Evolutionary conservation across 768 basidiomycete genomes (phyloP).

Genomic region (Amanita exitialis): DNA sequence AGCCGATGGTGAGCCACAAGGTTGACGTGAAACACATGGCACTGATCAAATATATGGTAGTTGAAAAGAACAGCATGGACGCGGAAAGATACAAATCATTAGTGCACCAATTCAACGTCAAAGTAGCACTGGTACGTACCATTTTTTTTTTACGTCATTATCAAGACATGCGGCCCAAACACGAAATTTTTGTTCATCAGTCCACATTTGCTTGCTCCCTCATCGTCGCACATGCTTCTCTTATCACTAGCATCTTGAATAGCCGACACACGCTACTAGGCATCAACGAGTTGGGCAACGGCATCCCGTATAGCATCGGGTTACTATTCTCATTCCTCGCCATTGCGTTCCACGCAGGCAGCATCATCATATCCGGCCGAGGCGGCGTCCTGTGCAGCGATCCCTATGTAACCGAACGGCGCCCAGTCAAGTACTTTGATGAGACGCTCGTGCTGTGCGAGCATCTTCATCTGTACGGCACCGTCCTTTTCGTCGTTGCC

Average conservation of each 20-base stretch:
- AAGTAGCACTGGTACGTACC: not conserved
- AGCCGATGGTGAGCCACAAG: not conserved
- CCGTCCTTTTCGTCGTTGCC: not conserved
- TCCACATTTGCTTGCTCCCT: constrained; percentile 1
- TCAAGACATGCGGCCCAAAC: not conserved
- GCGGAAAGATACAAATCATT: not conserved
- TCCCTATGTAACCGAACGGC: not conserved
- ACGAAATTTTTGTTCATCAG: not conserved
- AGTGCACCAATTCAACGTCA: not conserved
- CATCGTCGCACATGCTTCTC: not conserved
- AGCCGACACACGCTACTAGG: not conserved
- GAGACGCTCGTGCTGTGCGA: not conserved
- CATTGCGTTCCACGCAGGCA: not conserved
- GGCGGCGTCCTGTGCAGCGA: not conserved
- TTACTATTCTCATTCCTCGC: constrained; percentile 1
- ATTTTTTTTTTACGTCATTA: not conserved
- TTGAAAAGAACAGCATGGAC: not conserved
- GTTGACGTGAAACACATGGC: too few relatives aligned
- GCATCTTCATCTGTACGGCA: not conserved
- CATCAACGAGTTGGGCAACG: not conserved
- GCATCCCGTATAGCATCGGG: not conserved
- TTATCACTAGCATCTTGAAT: not conserved
- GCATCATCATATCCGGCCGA: constrained; percentile 1
- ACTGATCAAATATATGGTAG: not conserved
- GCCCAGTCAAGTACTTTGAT: not conserved